These are phyloP conservation scores for Tuber umbilicatum DNA, from an alignment of 495 filamentous ascomycete species.

Conservation along the genomic window DNA sequence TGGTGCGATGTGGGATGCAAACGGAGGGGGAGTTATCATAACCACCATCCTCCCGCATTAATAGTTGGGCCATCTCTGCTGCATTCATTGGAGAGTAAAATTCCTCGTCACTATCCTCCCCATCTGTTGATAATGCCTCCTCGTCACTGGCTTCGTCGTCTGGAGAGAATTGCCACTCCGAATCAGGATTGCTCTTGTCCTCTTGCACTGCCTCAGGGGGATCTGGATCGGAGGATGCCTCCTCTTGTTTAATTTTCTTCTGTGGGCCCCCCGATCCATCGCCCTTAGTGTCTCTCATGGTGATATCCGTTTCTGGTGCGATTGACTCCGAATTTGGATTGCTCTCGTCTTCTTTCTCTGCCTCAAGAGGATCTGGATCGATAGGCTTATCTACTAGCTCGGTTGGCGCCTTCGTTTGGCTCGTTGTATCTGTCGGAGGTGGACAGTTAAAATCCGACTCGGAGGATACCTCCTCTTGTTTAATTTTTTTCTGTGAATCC, in stretches of 20 bases:
- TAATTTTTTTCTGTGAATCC: not conserved
- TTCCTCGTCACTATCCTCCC: slow-evolving; percentile 55
- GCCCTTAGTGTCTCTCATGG: not conserved
- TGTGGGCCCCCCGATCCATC: not conserved
- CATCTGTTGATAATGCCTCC: slow-evolving; percentile 44
- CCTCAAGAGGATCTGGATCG: slow-evolving; percentile 44
- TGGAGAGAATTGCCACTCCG: slow-evolving; percentile 49
- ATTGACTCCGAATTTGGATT: slow-evolving; percentile 57
- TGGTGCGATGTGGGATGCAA: slow-evolving; percentile 53
- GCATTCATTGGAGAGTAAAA: slow-evolving; percentile 63
- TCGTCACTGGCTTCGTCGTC: not conserved
- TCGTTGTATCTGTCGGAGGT: not conserved
- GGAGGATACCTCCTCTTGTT: not conserved
- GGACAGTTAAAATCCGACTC: not conserved
- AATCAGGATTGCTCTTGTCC: slow-evolving; percentile 56
- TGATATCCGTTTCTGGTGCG: not conserved
- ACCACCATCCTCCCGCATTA: slow-evolving; percentile 66
- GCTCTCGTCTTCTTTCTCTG: slow-evolving; percentile 49
- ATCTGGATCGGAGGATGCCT: slow-evolving; percentile 33
- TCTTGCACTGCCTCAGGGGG: slow-evolving; percentile 45
- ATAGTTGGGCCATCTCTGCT: slow-evolving; percentile 68
- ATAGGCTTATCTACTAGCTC: slow-evolving; percentile 1
- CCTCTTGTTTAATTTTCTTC: not conserved
- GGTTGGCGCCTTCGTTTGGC: not conserved
- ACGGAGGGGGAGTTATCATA: slow-evolving; percentile 58